A percentile compares a stretch with the other conserved stretches of the same genome.
phyloP scores from a whole-genome alignment of 2,329 filamentous ascomycete species.

The Phyllosticta citribraziliensis region DNA sequence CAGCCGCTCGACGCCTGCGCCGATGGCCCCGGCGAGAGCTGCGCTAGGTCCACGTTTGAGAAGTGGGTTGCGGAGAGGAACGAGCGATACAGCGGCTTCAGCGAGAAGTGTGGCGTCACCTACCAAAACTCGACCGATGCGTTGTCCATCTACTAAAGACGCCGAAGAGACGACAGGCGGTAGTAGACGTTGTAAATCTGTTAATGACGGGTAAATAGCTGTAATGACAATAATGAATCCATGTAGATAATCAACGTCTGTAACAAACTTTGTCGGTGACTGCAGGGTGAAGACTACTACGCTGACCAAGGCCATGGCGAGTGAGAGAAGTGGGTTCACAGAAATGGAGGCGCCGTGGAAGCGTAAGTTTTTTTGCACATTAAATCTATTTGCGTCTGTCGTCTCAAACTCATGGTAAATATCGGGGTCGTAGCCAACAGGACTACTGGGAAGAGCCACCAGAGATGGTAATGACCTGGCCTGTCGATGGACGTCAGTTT shows the following conservation, averaged over 20 bases:
- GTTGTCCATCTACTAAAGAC: constrained; percentile 21
- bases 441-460: constrained; percentile 30
- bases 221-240: neutral
- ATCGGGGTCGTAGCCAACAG: neutral
- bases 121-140: constrained; percentile 35
- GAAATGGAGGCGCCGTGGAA: neutral
- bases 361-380: neutral
- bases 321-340: neutral
- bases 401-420: neutral
- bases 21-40: constrained; percentile 43
- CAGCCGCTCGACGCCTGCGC: constrained; percentile 39
- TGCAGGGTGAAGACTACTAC: neutral
- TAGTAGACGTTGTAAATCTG: constrained; percentile 26
- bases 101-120: constrained; percentile 32
- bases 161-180: too few species aligned
- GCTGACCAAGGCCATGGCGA: neutral
- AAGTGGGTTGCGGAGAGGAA: constrained; percentile 35
- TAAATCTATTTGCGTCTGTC: neutral
- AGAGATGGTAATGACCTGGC: constrained; percentile 32
- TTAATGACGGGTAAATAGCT: constrained; percentile 45
- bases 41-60: constrained; percentile 34
- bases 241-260: neutral
- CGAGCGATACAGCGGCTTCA: constrained; percentile 34
- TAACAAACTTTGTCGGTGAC: neutral
- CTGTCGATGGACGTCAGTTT: constrained; percentile 14